A percentile compares a stretch with the other conserved stretches of the same genome.
These are phyloP conservation scores for Cytospora schulzeri DNA, from an alignment of 2,329 filamentous ascomycete genomes.

Conservation along the genomic window DNA sequence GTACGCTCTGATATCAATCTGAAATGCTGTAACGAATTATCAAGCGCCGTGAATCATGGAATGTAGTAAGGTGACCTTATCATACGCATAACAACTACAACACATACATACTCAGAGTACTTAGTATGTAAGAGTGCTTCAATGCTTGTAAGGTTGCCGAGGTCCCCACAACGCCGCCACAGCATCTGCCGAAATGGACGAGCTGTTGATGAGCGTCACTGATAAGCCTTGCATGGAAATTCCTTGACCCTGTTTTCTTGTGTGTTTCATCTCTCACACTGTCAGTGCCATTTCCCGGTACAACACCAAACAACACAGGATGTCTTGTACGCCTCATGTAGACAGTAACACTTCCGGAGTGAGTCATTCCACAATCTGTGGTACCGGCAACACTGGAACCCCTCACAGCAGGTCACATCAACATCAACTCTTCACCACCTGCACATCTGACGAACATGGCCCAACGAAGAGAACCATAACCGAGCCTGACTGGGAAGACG, in stretches of 20 bases:
- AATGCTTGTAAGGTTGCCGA: neutral
- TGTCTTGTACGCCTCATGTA: constrained; percentile 3
- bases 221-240: neutral
- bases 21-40: too few species aligned
- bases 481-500: constrained; percentile 8
- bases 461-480: neutral
- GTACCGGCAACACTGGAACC: too few species aligned
- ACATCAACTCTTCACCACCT: neutral
- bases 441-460: neutral
- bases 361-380: neutral
- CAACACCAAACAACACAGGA: neutral
- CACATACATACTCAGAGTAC: too few species aligned
- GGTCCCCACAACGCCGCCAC: neutral
- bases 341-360: neutral
- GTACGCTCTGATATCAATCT: neutral
- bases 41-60: too few species aligned
- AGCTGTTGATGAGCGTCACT: neutral
- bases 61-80: too few species aligned
- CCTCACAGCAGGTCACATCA: neutral
- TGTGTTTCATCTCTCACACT: neutral
- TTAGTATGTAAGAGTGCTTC: too few species aligned
- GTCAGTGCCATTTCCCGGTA: neutral
- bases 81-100: too few species aligned
- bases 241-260: too few species aligned
- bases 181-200: neutral